phyloP scores from a whole-genome alignment of 2,329 filamentous ascomycete species.

The Mariannaea sp. region DNA sequence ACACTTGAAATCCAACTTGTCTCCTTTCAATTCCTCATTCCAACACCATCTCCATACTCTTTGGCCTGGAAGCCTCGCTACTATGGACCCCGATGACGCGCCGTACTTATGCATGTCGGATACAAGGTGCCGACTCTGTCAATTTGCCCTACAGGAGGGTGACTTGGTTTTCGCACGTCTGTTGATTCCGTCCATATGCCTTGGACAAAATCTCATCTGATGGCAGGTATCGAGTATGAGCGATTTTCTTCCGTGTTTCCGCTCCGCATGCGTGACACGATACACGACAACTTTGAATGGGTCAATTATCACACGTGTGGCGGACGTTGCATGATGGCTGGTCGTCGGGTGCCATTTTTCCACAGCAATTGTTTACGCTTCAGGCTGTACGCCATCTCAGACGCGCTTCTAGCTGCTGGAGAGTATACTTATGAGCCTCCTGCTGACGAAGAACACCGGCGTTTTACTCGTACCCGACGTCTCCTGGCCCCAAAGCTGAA shows the following conservation, averaged over 20 bases:
- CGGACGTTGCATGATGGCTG: slow-evolving; percentile 4
- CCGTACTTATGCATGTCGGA: slow-evolving; percentile 26
- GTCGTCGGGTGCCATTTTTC: slow-evolving; percentile 18
- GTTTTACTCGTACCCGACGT: neutral
- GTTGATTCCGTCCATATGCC: slow-evolving; percentile 4
- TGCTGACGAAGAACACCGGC: neutral
- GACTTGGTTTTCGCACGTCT: slow-evolving; percentile 20
- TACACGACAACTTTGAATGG: slow-evolving; percentile 9
- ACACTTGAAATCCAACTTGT: neutral
- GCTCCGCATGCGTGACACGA: slow-evolving; percentile 8
- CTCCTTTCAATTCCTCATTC: neutral
- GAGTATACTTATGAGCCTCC: slow-evolving; percentile 16
- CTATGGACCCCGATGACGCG: slow-evolving; percentile 14
- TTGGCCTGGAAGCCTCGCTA: neutral
- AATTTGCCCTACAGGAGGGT: slow-evolving; percentile 15
- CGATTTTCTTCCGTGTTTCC: slow-evolving; percentile 17
- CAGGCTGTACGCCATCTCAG: slow-evolving; percentile 15
- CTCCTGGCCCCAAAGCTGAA: slow-evolving; percentile 8
- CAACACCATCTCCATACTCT: neutral
- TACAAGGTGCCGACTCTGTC: slow-evolving; percentile 20
- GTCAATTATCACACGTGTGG: slow-evolving; percentile 17
- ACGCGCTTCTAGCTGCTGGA: slow-evolving; percentile 16
- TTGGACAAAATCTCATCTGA: slow-evolving; percentile 7
- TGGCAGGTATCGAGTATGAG: slow-evolving; percentile 11
- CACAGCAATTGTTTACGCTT: slow-evolving; percentile 18